A percentile compares a stretch with the other conserved stretches of the same genome.
Evolutionary conservation across 129 eudicot genomes (phyloP).

Genomic region (Flaveria robusta): DNA sequence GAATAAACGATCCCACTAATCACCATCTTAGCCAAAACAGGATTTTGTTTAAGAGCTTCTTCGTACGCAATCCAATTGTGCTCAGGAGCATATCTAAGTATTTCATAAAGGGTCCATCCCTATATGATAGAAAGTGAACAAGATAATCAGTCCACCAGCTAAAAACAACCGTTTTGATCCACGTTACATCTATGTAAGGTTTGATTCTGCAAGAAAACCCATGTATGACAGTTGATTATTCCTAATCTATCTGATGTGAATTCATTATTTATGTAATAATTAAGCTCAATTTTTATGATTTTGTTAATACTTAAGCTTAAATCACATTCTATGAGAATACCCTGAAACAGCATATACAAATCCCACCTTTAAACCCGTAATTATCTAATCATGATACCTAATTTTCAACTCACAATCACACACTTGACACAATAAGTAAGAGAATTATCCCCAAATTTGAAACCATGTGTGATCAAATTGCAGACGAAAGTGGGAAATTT

Average conservation of each 20-base stretch:
- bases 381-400: not conserved
- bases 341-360: no score
- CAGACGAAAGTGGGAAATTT: not conserved
- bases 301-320: no score
- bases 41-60: constrained; percentile 84
- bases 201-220: no score
- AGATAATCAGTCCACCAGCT: not conserved
- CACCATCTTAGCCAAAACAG: constrained; percentile 85
- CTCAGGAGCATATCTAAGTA: constrained; percentile 88
- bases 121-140: constrained; percentile 15
- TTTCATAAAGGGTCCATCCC: constrained; percentile 95
- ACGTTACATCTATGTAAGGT: no score
- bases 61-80: constrained; percentile 95
- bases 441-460: not conserved
- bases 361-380: not conserved
- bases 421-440: not conserved
- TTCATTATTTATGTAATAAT: no score
- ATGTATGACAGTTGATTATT: no score
- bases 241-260: no score
- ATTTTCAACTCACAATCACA: not conserved
- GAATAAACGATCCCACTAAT: constrained; percentile 95
- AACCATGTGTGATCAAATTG: no score
- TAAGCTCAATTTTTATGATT: no score
- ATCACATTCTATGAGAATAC: no score
- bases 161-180: no score